Evolutionary conservation across 202 grass and related monocot genomes (phyloP).

Genomic region (Schoenoplectus triqueter): DNA sequence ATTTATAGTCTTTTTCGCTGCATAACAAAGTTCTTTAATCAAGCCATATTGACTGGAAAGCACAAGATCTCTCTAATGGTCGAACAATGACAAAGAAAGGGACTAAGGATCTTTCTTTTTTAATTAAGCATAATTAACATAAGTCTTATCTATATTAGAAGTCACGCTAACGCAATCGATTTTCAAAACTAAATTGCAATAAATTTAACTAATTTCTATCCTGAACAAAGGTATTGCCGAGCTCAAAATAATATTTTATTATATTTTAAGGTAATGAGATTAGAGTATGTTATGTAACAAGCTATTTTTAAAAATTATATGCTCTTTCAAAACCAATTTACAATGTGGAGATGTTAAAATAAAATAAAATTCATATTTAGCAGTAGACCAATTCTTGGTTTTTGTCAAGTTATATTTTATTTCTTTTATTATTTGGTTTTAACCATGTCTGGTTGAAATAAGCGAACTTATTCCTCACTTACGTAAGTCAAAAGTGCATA

Average conservation of each 20-base stretch:
- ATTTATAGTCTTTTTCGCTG: background rate
- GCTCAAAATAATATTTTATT: background rate
- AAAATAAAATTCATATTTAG: background rate
- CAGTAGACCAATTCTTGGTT: background rate
- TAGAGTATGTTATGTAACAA: background rate
- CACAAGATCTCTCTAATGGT: background rate
- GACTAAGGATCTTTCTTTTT: background rate
- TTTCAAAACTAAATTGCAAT: background rate
- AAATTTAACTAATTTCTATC: background rate
- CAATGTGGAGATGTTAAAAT: background rate
- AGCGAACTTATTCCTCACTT: no score
- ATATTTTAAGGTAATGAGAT: background rate
- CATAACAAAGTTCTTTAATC: background rate
- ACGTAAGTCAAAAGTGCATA: no score
- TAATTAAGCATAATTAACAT: background rate
- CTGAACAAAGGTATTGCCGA: background rate
- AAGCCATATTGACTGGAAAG: background rate
- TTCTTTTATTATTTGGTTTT: background rate
- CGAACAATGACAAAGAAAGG: constrained; percentile 13
- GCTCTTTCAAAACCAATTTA: no score
- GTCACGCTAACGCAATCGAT: background rate
- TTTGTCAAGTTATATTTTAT: background rate
- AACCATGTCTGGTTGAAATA: background rate
- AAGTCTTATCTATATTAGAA: background rate
- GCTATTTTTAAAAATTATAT: background rate